These are phyloP conservation scores for Bruguiera sexangula DNA, from an alignment of 345 rosid species.

Conservation along the genomic window DNA sequence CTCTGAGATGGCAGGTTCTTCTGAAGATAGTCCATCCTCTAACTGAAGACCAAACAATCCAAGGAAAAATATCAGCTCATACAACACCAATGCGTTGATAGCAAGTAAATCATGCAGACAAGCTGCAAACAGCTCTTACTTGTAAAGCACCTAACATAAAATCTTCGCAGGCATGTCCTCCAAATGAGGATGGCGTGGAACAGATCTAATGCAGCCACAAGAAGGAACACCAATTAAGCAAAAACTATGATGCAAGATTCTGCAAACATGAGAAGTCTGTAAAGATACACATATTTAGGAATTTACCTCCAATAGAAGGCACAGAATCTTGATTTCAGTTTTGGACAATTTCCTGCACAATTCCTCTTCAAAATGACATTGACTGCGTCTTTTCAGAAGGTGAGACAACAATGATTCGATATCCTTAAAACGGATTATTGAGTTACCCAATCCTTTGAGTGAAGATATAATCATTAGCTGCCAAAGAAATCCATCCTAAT, in stretches of 20 bases:
- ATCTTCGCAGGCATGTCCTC: slow-evolving; percentile 42
- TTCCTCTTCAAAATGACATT: slow-evolving; percentile 38
- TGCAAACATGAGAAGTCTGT: background rate
- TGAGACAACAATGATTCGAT: slow-evolving; percentile 51
- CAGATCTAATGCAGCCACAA: slow-evolving; percentile 53
- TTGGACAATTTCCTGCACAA: slow-evolving; percentile 50
- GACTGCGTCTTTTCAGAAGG: slow-evolving; percentile 60
- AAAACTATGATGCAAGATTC: slow-evolving; percentile 6
- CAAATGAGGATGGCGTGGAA: slow-evolving; percentile 31
- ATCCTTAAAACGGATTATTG: slow-evolving; percentile 49
- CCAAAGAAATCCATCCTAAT: slow-evolving; percentile 23
- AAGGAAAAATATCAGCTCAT: slow-evolving; percentile 9
- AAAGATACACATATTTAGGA: slow-evolving; percentile 6
- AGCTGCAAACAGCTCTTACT: slow-evolving; percentile 43
- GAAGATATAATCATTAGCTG: slow-evolving; percentile 73
- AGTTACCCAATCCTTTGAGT: slow-evolving; percentile 71
- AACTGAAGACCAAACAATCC: slow-evolving; percentile 47
- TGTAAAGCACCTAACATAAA: slow-evolving; percentile 53
- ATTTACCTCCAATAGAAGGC: slow-evolving; percentile 82
- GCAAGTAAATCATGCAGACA: slow-evolving; percentile 9
- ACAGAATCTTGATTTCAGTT: slow-evolving; percentile 59
- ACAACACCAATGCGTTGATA: background rate
- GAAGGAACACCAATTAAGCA: slow-evolving; percentile 21
- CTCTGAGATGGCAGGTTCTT: slow-evolving; percentile 50
- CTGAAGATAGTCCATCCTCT: slow-evolving; percentile 37